A percentile compares a stretch with the other conserved stretches of the same genome.
These are phyloP conservation scores for Phytophthora aleatoria DNA, from an alignment of 352 stramenopile genomes.

Conservation along the genomic window DNA sequence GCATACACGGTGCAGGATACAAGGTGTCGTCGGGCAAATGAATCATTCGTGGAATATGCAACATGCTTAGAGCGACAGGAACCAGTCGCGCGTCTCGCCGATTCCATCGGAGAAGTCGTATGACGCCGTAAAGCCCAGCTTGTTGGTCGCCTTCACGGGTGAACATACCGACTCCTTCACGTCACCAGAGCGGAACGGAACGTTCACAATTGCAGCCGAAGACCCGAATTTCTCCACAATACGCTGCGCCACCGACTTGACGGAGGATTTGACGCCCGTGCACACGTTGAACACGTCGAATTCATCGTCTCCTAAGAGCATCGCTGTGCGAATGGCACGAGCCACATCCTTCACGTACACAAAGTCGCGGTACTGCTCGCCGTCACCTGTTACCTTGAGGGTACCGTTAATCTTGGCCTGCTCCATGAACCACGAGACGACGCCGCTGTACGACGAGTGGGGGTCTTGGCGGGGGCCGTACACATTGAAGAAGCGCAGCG, in stretches of 20 bases:
- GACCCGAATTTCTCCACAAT: slow-evolving; percentile 78
- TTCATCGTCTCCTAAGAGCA: slow-evolving; percentile 65
- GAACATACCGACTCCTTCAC: slow-evolving; percentile 86
- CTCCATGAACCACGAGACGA: slow-evolving; percentile 90
- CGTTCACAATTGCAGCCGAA: slow-evolving; percentile 66
- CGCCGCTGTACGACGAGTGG: slow-evolving; percentile 83
- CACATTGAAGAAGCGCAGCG: slow-evolving; percentile 87
- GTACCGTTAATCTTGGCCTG: slow-evolving; percentile 84
- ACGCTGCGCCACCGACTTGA: slow-evolving; percentile 64
- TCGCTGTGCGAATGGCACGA: slow-evolving; percentile 77
- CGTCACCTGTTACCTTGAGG: slow-evolving; percentile 78
- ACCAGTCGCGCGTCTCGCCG: slow-evolving; percentile 79
- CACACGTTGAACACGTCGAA: slow-evolving; percentile 90
- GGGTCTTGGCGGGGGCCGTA: slow-evolving; percentile 84
- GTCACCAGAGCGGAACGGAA: slow-evolving; percentile 73
- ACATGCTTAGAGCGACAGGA: slow-evolving; percentile 44
- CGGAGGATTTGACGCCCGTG: slow-evolving; percentile 73
- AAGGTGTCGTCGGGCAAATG: slow-evolving; percentile 18
- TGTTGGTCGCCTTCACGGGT: slow-evolving; percentile 60
- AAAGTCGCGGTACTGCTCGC: slow-evolving; percentile 86
- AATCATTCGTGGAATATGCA: not conserved
- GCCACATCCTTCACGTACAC: slow-evolving; percentile 88
- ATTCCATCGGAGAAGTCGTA: slow-evolving; percentile 77
- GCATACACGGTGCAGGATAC: slow-evolving; percentile 23
- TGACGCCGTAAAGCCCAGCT: slow-evolving; percentile 73